Evolutionary conservation across 805 yeast genomes (phyloP).

Genomic region (Torulaspora franciscae): DNA sequence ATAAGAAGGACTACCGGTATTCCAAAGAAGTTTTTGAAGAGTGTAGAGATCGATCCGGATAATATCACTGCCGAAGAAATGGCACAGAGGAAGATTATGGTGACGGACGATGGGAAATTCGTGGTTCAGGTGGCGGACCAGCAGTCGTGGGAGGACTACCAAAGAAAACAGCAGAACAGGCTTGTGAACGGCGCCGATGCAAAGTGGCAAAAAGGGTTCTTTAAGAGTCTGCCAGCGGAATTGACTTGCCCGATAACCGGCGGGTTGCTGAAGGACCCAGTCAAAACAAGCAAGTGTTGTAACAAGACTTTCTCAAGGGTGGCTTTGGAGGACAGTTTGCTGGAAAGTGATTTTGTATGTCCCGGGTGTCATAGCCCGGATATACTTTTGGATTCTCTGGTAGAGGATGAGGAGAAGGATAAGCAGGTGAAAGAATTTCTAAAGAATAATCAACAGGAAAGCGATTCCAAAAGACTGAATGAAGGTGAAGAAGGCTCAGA

Average conservation of each 20-base stretch:
- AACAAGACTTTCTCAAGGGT: constrained; percentile 51
- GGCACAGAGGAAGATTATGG: constrained; percentile 58
- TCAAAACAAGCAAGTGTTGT: constrained; percentile 77
- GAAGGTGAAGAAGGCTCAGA: constrained; percentile 3
- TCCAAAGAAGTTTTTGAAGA: constrained; percentile 85
- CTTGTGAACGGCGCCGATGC: constrained; percentile 40
- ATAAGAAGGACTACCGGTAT: constrained; percentile 95
- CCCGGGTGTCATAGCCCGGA: constrained; percentile 80
- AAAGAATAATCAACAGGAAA: constrained; percentile 30
- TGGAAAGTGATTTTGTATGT: constrained; percentile 84
- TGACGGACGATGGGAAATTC: constrained; percentile 91
- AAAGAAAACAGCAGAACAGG: constrained; percentile 49
- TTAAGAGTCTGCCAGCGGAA: constrained; percentile 46
- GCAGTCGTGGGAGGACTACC: constrained; percentile 83
- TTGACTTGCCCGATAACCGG: constrained; percentile 67
- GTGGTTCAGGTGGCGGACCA: constrained; percentile 95
- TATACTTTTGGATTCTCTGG: constrained; percentile 66
- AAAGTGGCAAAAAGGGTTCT: constrained; percentile 43
- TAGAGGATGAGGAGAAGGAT: constrained; percentile 55
- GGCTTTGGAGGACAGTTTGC: constrained; percentile 57
- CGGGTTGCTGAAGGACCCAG: constrained; percentile 64
- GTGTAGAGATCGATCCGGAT: constrained; percentile 50
- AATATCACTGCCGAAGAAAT: constrained; percentile 63
- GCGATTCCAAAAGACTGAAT: constrained; percentile 2
- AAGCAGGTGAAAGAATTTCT: constrained; percentile 50